These are phyloP conservation scores for Heliosperma pusillum DNA, from an alignment of 148 eudicot species.

Conservation along the genomic window DNA sequence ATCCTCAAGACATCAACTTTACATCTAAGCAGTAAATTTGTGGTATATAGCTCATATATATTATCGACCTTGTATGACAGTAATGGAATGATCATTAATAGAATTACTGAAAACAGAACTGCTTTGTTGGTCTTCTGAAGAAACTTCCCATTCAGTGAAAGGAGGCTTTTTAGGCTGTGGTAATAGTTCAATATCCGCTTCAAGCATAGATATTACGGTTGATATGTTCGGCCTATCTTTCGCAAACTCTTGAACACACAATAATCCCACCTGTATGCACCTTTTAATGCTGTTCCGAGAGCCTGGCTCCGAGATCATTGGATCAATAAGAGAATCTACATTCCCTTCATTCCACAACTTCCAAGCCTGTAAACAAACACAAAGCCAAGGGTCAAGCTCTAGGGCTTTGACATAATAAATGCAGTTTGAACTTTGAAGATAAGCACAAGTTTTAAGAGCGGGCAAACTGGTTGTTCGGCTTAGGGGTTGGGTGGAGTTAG, in stretches of 20 bases:
- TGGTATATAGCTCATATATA: neutral
- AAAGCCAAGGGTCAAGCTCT: constrained; percentile 1
- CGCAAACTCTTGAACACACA: constrained; percentile 32
- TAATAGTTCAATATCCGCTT: constrained; percentile 24
- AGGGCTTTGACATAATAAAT: neutral
- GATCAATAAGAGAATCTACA: constrained; percentile 24
- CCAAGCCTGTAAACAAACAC: constrained; percentile 30
- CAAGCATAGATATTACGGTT: constrained; percentile 33
- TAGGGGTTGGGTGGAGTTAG: no score
- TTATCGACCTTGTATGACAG: constrained; percentile 28
- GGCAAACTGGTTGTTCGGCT: no score
- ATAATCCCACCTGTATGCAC: constrained; percentile 37
- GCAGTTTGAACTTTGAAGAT: neutral
- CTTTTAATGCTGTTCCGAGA: constrained; percentile 18
- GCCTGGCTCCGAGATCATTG: constrained; percentile 16
- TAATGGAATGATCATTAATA: constrained; percentile 22
- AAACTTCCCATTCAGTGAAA: constrained; percentile 26
- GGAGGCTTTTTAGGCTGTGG: constrained; percentile 34
- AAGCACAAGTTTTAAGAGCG: neutral
- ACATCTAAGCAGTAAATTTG: neutral
- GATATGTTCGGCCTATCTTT: constrained; percentile 38
- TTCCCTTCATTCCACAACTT: constrained; percentile 32
- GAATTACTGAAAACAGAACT: constrained; percentile 20
- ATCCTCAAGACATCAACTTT: neutral
- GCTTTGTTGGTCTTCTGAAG: constrained; percentile 29